A percentile compares a stretch with the other conserved stretches of the same genome.
phyloP scores from a whole-genome alignment of 129 eudicot genomes.

The Flaveria brownii region DNA sequence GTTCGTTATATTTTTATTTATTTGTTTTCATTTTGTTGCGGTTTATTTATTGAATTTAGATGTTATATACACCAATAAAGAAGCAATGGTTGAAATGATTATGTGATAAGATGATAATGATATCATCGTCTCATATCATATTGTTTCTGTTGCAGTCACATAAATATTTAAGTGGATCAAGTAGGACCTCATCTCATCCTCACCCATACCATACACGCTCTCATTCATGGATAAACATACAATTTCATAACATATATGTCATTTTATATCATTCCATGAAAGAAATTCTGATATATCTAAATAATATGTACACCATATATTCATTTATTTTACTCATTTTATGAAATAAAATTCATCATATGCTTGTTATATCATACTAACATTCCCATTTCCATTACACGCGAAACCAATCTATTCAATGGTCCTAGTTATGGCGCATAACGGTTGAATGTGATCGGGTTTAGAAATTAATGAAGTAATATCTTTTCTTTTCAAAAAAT shows the following conservation, averaged over 20 bases:
- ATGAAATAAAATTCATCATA: too few relatives aligned
- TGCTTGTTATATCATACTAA: too few relatives aligned
- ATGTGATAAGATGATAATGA: constrained; percentile 5
- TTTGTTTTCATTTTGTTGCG: background rate
- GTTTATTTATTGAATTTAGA: background rate
- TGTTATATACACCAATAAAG: background rate
- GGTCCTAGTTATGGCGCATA: too few relatives aligned
- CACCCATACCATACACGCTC: constrained; percentile 27
- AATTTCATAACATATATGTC: background rate
- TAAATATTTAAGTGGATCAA: constrained; percentile 26
- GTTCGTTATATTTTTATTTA: background rate
- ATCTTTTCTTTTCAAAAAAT: too few relatives aligned
- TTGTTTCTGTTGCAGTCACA: constrained; percentile 3
- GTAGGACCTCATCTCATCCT: constrained; percentile 28
- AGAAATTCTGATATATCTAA: too few relatives aligned
- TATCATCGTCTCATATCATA: background rate
- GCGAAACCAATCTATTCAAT: too few relatives aligned
- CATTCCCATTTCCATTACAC: too few relatives aligned
- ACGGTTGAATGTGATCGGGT: too few relatives aligned
- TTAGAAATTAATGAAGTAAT: too few relatives aligned
- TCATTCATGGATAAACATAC: constrained; percentile 29
- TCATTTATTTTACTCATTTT: too few relatives aligned
- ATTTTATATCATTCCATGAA: background rate
- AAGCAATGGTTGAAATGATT: background rate
- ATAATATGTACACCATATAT: too few relatives aligned